These are phyloP conservation scores for Orbilia oligospora DNA, from an alignment of 2,329 filamentous ascomycete species.

Conservation along the genomic window DNA sequence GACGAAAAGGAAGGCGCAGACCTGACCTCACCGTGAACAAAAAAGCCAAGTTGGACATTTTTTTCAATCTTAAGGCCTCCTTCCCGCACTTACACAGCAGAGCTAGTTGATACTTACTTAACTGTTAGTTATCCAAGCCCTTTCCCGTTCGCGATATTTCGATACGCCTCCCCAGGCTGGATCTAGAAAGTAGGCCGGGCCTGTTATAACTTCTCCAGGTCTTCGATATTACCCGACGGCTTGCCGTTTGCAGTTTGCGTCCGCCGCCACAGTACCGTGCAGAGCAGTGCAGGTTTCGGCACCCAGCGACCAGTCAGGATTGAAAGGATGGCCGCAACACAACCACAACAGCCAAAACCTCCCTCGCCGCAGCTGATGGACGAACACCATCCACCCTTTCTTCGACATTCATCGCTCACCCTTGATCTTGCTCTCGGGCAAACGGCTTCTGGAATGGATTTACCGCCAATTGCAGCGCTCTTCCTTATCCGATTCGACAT, in stretches of 20 bases:
- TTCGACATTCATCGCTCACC: conserved; percentile 60
- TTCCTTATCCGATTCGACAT: conserved; percentile 94
- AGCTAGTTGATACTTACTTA: neutral
- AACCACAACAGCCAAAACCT: conserved; percentile 37
- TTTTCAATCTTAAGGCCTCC: conserved; percentile 18
- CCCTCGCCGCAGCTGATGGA: conserved; percentile 32
- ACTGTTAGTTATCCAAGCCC: neutral
- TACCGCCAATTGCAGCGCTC: conserved; percentile 79
- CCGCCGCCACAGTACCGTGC: conserved; percentile 2
- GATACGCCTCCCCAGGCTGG: neutral
- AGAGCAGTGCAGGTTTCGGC: conserved; percentile 27
- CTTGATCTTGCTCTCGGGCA: conserved; percentile 62
- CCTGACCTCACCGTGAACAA: conserved; percentile 5
- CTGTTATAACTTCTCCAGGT: conserved; percentile 18
- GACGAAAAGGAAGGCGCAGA: conserved; percentile 53
- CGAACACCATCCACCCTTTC: conserved; percentile 37
- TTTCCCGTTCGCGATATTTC: conserved; percentile 11
- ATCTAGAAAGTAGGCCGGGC: conserved; percentile 1
- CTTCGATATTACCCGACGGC: conserved; percentile 36
- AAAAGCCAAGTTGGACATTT: conserved; percentile 57
- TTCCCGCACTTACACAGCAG: neutral
- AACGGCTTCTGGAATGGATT: conserved; percentile 66
- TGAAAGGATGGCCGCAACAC: conserved; percentile 51
- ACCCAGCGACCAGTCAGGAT: conserved; percentile 45
- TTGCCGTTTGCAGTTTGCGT: conserved; percentile 31